These are phyloP conservation scores for Neurospora intermedia DNA, from an alignment of 495 filamentous ascomycete genomes.

Conservation along the genomic window DNA sequence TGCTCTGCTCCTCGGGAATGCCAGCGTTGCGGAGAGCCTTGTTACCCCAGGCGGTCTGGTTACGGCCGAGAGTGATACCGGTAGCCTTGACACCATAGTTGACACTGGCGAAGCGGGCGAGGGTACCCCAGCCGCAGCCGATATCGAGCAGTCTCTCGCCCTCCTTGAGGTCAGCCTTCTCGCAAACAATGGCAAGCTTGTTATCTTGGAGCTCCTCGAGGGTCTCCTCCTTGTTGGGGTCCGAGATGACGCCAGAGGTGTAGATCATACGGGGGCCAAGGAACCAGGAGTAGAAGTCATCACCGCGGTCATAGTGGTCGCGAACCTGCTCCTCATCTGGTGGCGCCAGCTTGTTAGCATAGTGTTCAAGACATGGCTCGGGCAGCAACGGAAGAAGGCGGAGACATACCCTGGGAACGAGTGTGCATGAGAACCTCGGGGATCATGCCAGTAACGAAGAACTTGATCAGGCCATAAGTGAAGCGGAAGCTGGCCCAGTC, in stretches of 20 bases:
- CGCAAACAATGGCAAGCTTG: slow-evolving; percentile 76
- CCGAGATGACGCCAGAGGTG: slow-evolving; percentile 71
- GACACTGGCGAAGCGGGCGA: slow-evolving; percentile 65
- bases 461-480: slow-evolving; percentile 51
- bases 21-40: slow-evolving; percentile 57
- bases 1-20: slow-evolving; percentile 59
- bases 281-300: slow-evolving; percentile 87
- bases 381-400: neutral
- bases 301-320: slow-evolving; percentile 77
- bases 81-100: slow-evolving; percentile 72
- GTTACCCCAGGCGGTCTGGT: slow-evolving; percentile 81
- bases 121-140: slow-evolving; percentile 81
- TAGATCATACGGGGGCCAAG: slow-evolving; percentile 87
- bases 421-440: slow-evolving; percentile 73
- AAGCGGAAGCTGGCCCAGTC: slow-evolving; percentile 83
- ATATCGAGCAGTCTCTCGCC: slow-evolving; percentile 71
- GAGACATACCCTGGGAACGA: slow-evolving; percentile 53
- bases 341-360: slow-evolving; percentile 8
- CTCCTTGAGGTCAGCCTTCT: slow-evolving; percentile 65
- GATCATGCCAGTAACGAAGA: slow-evolving; percentile 44
- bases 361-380: neutral
- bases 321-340: slow-evolving; percentile 80
- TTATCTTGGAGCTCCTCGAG: slow-evolving; percentile 85
- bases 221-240: slow-evolving; percentile 62
- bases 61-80: slow-evolving; percentile 70